Conservation (phyloP, 2,329 filamentous ascomycete species). For the Grosmannia serpens region DNA sequence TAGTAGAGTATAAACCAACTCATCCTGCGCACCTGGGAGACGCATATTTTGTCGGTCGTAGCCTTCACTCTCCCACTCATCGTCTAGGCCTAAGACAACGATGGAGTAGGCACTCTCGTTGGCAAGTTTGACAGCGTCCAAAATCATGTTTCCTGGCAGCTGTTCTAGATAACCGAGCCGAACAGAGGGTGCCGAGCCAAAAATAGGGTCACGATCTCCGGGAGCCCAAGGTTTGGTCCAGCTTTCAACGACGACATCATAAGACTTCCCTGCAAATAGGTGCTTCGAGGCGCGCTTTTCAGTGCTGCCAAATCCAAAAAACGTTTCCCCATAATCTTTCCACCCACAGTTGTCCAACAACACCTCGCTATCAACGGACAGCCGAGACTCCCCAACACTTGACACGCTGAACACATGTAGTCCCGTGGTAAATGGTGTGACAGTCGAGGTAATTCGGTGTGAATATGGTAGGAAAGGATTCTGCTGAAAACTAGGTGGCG, state of each 20-base stretch:
- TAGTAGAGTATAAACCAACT: constrained; percentile 20
- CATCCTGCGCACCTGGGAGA: constrained; percentile 4
- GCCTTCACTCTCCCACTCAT: constrained; percentile 11
- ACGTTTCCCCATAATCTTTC: background rate
- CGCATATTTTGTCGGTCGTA: constrained; percentile 9
- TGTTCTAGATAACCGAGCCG: background rate
- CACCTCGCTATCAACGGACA: background rate
- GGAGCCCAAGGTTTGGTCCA: background rate
- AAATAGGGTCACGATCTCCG: background rate
- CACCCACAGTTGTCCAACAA: background rate
- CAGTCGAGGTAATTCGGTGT: background rate
- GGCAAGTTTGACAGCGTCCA: constrained; percentile 21
- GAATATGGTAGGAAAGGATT: background rate
- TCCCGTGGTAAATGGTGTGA: background rate
- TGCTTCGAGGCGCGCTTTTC: background rate
- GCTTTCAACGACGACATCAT: background rate
- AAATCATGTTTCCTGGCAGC: background rate
- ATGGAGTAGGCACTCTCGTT: constrained; percentile 46
- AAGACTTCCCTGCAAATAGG: background rate
- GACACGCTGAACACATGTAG: background rate
- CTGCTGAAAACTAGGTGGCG: background rate
- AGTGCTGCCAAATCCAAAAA: background rate
- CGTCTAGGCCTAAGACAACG: constrained; percentile 48
- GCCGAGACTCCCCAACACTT: background rate
- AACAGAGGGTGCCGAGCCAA: background rate